Conservation (phyloP, 1,284 basidiomycete species). For the Boletus mariae region DNA sequence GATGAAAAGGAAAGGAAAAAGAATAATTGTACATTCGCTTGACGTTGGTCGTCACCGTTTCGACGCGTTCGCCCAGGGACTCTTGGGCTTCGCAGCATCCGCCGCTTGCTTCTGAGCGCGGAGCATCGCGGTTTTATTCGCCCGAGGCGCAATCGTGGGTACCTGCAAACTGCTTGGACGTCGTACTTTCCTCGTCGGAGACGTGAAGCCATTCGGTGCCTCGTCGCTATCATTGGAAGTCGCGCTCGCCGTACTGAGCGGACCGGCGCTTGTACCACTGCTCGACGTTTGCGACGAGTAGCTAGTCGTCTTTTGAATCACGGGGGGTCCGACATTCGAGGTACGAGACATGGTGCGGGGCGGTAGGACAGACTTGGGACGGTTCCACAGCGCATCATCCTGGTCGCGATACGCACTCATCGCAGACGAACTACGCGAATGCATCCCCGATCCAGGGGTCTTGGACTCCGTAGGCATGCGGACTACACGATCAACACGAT, state of each 20-base stretch:
- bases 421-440: slow-evolving; percentile 41
- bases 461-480: slow-evolving; percentile 39
- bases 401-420: slow-evolving; percentile 28
- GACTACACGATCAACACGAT: slow-evolving; percentile 33
- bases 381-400: slow-evolving; percentile 9
- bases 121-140: slow-evolving; percentile 71
- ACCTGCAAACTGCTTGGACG: slow-evolving; percentile 54
- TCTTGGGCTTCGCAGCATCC: slow-evolving; percentile 32
- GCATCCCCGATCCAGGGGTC: slow-evolving; percentile 35
- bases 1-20: slow-evolving; percentile 1
- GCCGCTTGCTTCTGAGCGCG: slow-evolving; percentile 53
- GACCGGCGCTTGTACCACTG: slow-evolving; percentile 27
- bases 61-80: slow-evolving; percentile 32
- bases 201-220: slow-evolving; percentile 17
- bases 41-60: slow-evolving; percentile 17
- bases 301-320: slow-evolving; percentile 17
- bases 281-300: slow-evolving; percentile 30
- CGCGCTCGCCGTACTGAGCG: slow-evolving; percentile 26
- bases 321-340: slow-evolving; percentile 9
- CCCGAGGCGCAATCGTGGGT: slow-evolving; percentile 62
- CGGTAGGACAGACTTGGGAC: slow-evolving; percentile 24
- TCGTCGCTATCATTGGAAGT: slow-evolving; percentile 19
- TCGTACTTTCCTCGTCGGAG: slow-evolving; percentile 24
- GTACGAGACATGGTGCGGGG: slow-evolving; percentile 28
- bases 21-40: background rate